A percentile compares a stretch with the other conserved stretches of the same genome.
Conservation (phyloP, 257 asterid genomes). For the Perilla frutescens region DNA sequence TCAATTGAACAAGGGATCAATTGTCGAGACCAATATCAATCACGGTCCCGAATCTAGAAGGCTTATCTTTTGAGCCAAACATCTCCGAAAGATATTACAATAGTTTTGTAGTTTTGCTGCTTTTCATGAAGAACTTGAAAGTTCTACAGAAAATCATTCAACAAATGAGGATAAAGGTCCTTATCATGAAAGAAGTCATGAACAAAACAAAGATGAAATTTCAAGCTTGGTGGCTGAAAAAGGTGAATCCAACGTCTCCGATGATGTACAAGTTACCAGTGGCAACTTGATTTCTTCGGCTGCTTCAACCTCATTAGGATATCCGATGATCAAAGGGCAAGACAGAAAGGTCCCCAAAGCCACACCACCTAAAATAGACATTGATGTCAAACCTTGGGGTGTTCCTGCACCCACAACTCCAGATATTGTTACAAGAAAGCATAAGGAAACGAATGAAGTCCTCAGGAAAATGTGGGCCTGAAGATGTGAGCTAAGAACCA, state of each 20-base stretch:
- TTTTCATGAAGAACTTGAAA: not conserved
- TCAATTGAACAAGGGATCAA: no score
- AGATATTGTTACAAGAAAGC: not conserved
- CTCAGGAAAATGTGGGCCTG: no score
- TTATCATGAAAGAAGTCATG: not conserved
- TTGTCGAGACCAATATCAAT: no score
- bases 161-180: not conserved
- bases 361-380: not conserved
- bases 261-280: not conserved
- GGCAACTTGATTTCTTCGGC: no score
- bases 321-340: no score
- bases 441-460: not conserved
- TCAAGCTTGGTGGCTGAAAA: not conserved
- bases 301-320: not conserved
- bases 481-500: not conserved
- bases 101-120: not conserved
- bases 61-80: no score
- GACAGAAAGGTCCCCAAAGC: no score
- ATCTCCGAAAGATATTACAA: no score
- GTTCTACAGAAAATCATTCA: not conserved
- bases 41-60: no score
- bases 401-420: not conserved
- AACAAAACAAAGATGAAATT: not conserved
- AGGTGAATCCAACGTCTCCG: not conserved
- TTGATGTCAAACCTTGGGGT: not conserved